These are phyloP conservation scores for Beauveria scarabaeidicola DNA, from an alignment of 2,329 filamentous ascomycete species.

Conservation along the genomic window DNA sequence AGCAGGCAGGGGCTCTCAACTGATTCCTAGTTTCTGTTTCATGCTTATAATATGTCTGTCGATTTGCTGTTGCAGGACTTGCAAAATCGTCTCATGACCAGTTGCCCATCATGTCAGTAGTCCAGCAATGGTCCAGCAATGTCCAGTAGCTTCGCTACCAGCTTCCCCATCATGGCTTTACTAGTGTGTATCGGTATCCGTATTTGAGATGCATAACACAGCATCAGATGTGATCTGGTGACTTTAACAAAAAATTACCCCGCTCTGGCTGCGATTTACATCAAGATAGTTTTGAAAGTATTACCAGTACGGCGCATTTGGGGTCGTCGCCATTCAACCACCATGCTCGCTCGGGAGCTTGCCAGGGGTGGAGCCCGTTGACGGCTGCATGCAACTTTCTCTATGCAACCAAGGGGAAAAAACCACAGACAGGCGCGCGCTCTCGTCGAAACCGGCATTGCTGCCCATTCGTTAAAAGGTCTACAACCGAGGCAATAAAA, in stretches of 20 bases:
- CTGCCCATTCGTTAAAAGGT: neutral
- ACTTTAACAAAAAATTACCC: neutral
- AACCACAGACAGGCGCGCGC: neutral
- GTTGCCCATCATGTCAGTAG: too few species aligned
- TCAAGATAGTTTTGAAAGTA: too few species aligned
- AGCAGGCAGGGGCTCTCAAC: too few species aligned
- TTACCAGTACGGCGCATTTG: too few species aligned
- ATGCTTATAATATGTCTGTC: too few species aligned
- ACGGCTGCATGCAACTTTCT: neutral
- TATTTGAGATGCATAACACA: neutral
- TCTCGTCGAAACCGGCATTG: neutral
- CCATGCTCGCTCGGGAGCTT: neutral
- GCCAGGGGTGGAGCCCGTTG: neutral
- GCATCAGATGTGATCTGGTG: neutral
- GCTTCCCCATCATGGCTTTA: neutral
- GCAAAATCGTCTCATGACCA: too few species aligned
- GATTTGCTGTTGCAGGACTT: too few species aligned
- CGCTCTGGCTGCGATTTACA: too few species aligned
- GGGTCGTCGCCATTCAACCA: neutral
- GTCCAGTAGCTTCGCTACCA: neutral
- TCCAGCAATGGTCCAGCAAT: too few species aligned
- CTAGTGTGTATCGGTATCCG: neutral
- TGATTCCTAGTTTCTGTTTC: too few species aligned
- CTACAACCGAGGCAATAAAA: neutral
- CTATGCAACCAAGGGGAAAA: neutral